Percentiles rank a stretch among this genome's conserved stretches.
These are phyloP conservation scores for Hypoxylon fuscum DNA, from an alignment of 495 filamentous ascomycete genomes.

Conservation along the genomic window DNA sequence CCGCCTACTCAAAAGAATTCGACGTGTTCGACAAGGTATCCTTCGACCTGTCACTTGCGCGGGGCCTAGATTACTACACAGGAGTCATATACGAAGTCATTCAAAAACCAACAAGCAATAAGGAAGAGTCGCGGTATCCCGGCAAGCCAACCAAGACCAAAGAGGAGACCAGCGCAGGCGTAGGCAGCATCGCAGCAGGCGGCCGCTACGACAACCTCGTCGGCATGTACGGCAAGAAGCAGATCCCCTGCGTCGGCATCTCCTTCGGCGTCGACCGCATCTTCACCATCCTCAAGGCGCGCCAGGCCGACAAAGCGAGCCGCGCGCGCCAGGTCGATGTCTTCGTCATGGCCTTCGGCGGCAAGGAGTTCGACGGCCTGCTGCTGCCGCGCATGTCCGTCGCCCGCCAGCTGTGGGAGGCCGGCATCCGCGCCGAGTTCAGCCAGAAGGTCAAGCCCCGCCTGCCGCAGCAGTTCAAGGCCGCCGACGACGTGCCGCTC, in stretches of 20 bases:
- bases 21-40: conserved; percentile 66
- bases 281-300: conserved; percentile 80
- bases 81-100: conserved; percentile 84
- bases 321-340: conserved; percentile 69
- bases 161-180: conserved; percentile 48
- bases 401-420: conserved; percentile 75
- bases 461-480: conserved; percentile 80
- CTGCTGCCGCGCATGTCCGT: conserved; percentile 81
- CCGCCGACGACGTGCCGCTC: conserved; percentile 78
- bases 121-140: conserved; percentile 36
- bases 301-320: conserved; percentile 55
- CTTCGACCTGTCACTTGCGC: conserved; percentile 60
- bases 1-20: conserved; percentile 75
- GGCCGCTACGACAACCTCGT: conserved; percentile 84
- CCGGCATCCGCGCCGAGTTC: conserved; percentile 80
- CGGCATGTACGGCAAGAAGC: conserved; percentile 77
- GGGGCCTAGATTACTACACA: conserved; percentile 84
- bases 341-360: conserved; percentile 84
- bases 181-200: conserved; percentile 81
- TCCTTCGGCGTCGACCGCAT: conserved; percentile 87
- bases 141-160: conserved; percentile 60
- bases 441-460: conserved; percentile 83
- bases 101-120: conserved; percentile 68
- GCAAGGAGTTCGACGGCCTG: conserved; percentile 79
- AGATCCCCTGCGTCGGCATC: conserved; percentile 82